Conservation (phyloP, 176 grass and related monocot genomes). For the Hordeum marinum region DNA sequence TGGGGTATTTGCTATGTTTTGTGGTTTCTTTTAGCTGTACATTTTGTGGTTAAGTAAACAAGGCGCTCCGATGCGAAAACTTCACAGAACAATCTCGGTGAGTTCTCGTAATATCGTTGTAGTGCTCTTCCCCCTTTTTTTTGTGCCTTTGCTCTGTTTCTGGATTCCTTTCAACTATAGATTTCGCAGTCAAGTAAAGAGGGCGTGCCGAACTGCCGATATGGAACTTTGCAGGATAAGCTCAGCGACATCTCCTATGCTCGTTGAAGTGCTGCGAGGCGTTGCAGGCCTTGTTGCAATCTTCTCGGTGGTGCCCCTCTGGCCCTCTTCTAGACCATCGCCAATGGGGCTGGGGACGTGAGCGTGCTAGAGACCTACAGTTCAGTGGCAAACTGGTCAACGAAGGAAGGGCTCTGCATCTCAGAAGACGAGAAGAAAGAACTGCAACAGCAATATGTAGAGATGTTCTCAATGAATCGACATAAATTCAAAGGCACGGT, state of each 20-base stretch:
- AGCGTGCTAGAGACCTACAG: too few species aligned
- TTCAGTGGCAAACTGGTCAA: too few species aligned
- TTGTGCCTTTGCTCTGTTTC: background rate
- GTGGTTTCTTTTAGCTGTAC: background rate
- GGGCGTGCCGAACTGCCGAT: background rate
- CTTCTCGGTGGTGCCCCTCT: too few species aligned
- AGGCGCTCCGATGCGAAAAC: fast-evolving
- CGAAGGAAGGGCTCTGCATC: too few species aligned
- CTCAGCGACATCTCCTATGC: background rate
- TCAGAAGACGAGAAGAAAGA: too few species aligned
- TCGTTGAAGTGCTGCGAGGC: background rate
- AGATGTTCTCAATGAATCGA: too few species aligned
- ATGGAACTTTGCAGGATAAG: background rate
- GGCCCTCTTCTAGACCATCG: too few species aligned
- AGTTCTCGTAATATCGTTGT: background rate
- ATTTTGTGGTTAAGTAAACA: background rate
- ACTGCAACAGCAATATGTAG: too few species aligned
- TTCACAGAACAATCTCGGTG: background rate
- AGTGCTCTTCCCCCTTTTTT: too few species aligned
- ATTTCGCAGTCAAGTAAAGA: background rate
- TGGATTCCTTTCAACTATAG: background rate
- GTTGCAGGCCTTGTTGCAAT: too few species aligned
- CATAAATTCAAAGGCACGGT: too few species aligned
- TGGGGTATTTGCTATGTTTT: background rate
- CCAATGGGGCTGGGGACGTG: too few species aligned